Evolutionary conservation across 805 yeast genomes (phyloP), one percentile per base, ranked within the genome.

Genomic region (Lipomyces oligophaga): DNA sequence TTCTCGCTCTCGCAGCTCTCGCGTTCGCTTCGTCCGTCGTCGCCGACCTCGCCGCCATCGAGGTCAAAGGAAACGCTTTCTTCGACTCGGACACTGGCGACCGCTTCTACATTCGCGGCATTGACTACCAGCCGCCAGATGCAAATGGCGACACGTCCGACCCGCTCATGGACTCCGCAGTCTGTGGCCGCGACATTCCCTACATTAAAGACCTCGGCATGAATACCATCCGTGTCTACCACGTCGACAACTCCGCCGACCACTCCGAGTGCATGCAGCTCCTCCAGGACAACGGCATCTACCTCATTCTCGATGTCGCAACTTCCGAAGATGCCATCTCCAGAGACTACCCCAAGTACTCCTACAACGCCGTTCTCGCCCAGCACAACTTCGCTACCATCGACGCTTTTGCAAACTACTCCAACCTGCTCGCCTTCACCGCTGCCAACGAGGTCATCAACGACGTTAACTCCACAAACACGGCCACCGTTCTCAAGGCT

Each of bases 101-200:
- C 30, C 41, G 80, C 79, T 89, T 90, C 61, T 81, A 73, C 58
- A 74, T 89, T 30, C 81, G 78, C 64, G 97, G 97, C 16, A 84
- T 90, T 1, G 97, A 90, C 64, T 89, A 89, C 63, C 97, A 90
- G 61, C 97, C 97, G 0, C 97, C 96, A 6, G 97, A 97, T 0
- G 81, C 95, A 0, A 80, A 95, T 0, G 89, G 81, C 0, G 42
- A 34, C 20, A 54, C 53, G 24, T 37, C 62, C 40, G 97, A 90
- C 62, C 96, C 96, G 0, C 70, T 90, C 34, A 82, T 95, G 1
- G 82, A 86, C 59, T 74, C 80, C 3, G 67, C 74, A 10, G 60
- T 66, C 16, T 90, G 97, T 68, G 83, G 88, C 3, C 76, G 97
- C 57, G 97, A 90, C 63, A 78, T 86, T 18, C 70, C 74, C n/a